Conservation (phyloP, 1,284 basidiomycete species). For the Irpex sp. region DNA sequence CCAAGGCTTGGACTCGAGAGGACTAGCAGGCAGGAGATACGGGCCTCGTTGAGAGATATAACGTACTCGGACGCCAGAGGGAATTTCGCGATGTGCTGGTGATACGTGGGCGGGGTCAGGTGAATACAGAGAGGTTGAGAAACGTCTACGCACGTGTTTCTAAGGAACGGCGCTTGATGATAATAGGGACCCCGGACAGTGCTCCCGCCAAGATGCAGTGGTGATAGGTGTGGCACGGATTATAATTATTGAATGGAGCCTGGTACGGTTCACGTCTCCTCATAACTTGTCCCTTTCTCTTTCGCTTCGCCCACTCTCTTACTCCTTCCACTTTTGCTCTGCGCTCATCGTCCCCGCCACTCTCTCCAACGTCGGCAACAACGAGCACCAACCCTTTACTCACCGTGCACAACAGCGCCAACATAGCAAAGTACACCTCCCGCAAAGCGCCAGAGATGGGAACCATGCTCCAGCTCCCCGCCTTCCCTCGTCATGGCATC, state of each 20-base stretch:
- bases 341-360: conserved; percentile 30
- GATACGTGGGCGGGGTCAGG: conserved; percentile 3
- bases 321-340: conserved; percentile 28
- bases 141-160: conserved; percentile 17
- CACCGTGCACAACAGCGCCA: conserved; percentile 4
- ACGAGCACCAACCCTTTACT: neutral
- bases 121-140: neutral
- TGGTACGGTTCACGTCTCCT: conserved; percentile 31
- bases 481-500: conserved; percentile 24
- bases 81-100: conserved; percentile 5
- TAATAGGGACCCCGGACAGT: conserved; percentile 19
- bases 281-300: conserved; percentile 9
- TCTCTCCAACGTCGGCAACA: conserved; percentile 11
- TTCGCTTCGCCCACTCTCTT: conserved; percentile 27
- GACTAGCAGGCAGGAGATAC: neutral
- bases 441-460: conserved; percentile 5
- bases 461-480: conserved; percentile 9
- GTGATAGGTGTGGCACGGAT: conserved; percentile 11
- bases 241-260: conserved; percentile 12
- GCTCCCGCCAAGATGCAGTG: conserved; percentile 9
- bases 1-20: neutral
- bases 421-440: conserved; percentile 4
- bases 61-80: neutral
- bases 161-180: conserved; percentile 1
- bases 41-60: neutral